phyloP scores from a whole-genome alignment of 768 basidiomycete species.

The Mycena chlorophos region DNA sequence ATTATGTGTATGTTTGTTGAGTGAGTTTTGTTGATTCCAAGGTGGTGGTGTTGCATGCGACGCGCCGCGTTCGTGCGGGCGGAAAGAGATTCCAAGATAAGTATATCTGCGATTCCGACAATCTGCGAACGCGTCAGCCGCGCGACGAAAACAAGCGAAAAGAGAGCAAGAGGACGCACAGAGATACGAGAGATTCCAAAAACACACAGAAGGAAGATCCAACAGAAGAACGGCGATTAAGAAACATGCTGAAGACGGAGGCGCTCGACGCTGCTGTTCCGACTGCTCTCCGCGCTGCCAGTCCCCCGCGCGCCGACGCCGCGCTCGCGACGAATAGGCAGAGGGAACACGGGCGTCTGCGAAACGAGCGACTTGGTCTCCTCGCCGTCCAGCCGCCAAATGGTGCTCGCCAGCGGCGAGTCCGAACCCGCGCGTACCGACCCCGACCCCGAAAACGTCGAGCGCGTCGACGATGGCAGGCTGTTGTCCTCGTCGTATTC shows the following conservation, averaged over 20 bases:
- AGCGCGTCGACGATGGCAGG: slow-evolving; percentile 27
- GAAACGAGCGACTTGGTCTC: slow-evolving; percentile 52
- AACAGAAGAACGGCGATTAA: slow-evolving; percentile 17
- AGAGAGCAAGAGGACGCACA: neutral
- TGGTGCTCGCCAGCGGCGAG: slow-evolving; percentile 49
- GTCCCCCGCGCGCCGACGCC: slow-evolving; percentile 27
- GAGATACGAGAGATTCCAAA: neutral
- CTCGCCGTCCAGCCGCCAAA: slow-evolving; percentile 74
- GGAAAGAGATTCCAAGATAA: neutral
- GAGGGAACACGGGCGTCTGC: slow-evolving; percentile 43
- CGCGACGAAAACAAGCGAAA: neutral
- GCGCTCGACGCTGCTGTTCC: slow-evolving; percentile 31
- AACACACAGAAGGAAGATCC: neutral
- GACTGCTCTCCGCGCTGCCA: slow-evolving; percentile 39
- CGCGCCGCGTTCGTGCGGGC: neutral
- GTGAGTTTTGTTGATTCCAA: too few relatives aligned
- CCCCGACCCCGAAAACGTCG: slow-evolving; percentile 28
- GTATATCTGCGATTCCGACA: neutral
- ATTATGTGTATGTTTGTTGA: neutral
- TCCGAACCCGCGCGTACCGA: slow-evolving; percentile 29
- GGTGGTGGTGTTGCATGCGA: neutral
- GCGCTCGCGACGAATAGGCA: slow-evolving; percentile 42
- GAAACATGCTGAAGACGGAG: slow-evolving; percentile 10
- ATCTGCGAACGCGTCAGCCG: neutral
- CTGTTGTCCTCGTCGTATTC: slow-evolving; percentile 49